phyloP scores from a whole-genome alignment of 2,329 filamentous ascomycete genomes.

The Cladosporium sphaerospermum region DNA sequence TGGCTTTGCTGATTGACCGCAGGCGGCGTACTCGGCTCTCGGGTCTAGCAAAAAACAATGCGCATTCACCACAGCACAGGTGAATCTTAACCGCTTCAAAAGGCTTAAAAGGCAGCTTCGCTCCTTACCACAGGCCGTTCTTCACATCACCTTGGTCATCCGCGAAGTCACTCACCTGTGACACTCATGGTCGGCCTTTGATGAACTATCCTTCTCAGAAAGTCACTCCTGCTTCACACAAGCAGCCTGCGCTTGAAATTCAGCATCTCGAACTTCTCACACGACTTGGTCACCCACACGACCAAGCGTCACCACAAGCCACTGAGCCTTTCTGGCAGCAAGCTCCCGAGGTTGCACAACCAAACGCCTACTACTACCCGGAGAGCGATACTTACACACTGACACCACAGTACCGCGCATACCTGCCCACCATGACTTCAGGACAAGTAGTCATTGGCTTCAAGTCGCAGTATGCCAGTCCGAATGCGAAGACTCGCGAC shows the following conservation, averaged over 20 bases:
- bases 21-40: no score
- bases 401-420: not conserved
- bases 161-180: not conserved
- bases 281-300: slow-evolving; percentile 4
- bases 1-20: no score
- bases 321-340: slow-evolving; percentile 12
- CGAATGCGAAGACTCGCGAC: not conserved
- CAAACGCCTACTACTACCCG: slow-evolving; percentile 1
- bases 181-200: not conserved
- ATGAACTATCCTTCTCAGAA: not conserved
- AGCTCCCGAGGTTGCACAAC: slow-evolving; percentile 2
- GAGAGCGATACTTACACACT: slow-evolving; percentile 3
- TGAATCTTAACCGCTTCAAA: no score
- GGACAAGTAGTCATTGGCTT: slow-evolving; percentile 2
- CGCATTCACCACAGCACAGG: no score
- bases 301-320: slow-evolving; percentile 1
- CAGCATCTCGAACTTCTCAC: not conserved
- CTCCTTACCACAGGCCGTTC: no score
- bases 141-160: not conserved
- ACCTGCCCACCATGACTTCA: not conserved
- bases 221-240: not conserved
- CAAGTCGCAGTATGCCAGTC: slow-evolving; percentile 6
- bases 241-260: not conserved
- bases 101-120: no score
- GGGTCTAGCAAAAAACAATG: no score